phyloP scores from a whole-genome alignment of 352 stramenopile genomes.

The Globisporangium acanthophoron region DNA sequence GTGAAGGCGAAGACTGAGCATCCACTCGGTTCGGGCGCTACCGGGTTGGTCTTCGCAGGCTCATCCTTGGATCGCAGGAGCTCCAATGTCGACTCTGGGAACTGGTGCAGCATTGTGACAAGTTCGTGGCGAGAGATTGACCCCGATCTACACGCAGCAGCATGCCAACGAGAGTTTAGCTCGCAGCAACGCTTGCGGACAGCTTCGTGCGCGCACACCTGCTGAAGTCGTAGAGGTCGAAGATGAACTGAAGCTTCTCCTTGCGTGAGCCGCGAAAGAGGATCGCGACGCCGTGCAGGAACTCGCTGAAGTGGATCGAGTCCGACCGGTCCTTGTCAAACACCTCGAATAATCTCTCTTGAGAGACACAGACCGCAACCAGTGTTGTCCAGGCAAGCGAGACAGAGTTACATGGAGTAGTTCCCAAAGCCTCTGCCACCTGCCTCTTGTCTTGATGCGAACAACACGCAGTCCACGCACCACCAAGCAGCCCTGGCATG shows the following conservation, averaged over 20 bases:
- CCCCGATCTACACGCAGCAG: slow-evolving; percentile 33
- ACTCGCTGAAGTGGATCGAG: slow-evolving; percentile 89
- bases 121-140: slow-evolving; percentile 86
- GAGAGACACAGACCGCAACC: not conserved
- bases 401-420: too few relatives aligned
- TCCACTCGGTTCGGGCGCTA: not conserved
- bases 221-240: slow-evolving; percentile 91
- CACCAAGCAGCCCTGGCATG: slow-evolving; percentile 84
- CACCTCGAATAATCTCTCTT: slow-evolving; percentile 89
- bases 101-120: slow-evolving; percentile 82
- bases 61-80: slow-evolving; percentile 45
- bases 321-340: slow-evolving; percentile 89
- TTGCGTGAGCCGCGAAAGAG: slow-evolving; percentile 79
- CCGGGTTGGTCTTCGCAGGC: slow-evolving; percentile 11
- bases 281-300: slow-evolving; percentile 87
- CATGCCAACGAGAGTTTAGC: not conserved
- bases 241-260: slow-evolving; percentile 92
- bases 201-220: slow-evolving; percentile 23
- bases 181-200: not conserved
- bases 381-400: not conserved
- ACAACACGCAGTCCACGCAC: slow-evolving; percentile 15
- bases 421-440: not conserved
- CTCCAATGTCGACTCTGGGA: slow-evolving; percentile 66
- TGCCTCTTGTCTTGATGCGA: not conserved
- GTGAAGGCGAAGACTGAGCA: not conserved